Percentiles rank a stretch among this genome's conserved stretches.
phyloP scores from a whole-genome alignment of 495 filamentous ascomycete species.

The Daldinia vernicosa region DNA sequence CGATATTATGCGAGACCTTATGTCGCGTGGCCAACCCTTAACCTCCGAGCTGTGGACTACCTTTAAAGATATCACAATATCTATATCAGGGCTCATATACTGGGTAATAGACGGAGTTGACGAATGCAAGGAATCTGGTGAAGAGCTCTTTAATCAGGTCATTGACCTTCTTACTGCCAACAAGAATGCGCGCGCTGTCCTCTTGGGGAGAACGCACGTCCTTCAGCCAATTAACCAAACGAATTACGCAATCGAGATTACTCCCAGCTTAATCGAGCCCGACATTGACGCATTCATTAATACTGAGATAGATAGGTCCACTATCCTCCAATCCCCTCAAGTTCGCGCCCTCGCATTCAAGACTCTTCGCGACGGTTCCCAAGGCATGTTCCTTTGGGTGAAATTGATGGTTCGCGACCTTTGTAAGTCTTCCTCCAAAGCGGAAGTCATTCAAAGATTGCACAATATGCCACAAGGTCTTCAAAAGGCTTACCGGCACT shows the following conservation, averaged over 20 bases:
- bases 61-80: neutral
- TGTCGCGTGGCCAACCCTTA: neutral
- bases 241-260: neutral
- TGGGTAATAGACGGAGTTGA: neutral
- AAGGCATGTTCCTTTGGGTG: conserved; percentile 8
- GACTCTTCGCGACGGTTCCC: neutral
- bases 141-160: neutral
- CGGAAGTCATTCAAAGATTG: neutral
- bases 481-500: neutral
- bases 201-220: neutral
- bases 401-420: conserved; percentile 1
- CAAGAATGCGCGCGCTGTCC: neutral
- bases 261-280: neutral
- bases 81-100: neutral
- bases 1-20: neutral
- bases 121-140: neutral
- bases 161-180: neutral
- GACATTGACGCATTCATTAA: neutral
- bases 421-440: neutral
- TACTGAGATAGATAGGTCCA: neutral
- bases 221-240: neutral
- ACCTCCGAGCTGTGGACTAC: neutral
- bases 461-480: neutral
- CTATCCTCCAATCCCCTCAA: neutral
- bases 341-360: neutral